These are phyloP conservation scores for Acer negundo DNA, from an alignment of 345 rosid genomes.

Conservation along the genomic window DNA sequence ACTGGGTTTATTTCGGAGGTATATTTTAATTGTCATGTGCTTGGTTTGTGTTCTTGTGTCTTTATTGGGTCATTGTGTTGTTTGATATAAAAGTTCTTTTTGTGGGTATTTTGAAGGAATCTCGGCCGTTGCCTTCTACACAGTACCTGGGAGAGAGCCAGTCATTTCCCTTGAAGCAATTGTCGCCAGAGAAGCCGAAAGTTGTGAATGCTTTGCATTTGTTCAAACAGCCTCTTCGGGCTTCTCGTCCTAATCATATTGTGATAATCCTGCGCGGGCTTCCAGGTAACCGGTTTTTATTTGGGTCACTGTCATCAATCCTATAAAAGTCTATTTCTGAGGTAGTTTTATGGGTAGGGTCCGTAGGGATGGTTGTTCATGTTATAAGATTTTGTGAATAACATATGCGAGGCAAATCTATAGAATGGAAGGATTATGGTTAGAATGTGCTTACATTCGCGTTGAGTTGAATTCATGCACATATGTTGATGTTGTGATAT, in stretches of 20 bases:
- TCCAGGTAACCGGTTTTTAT: slow-evolving; percentile 53
- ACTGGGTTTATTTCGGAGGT: slow-evolving; percentile 37
- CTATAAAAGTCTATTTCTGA: no score
- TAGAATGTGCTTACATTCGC: neutral
- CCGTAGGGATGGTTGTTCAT: neutral
- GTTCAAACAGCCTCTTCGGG: slow-evolving; percentile 69
- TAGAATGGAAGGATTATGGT: no score
- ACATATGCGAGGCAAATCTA: no score
- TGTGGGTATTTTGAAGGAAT: slow-evolving; percentile 31
- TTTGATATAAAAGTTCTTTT: neutral
- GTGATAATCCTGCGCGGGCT: slow-evolving; percentile 90
- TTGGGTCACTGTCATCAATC: slow-evolving; percentile 1
- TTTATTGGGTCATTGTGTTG: neutral
- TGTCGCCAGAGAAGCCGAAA: slow-evolving; percentile 52
- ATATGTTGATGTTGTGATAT: neutral
- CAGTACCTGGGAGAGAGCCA: slow-evolving; percentile 33
- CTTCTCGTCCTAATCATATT: slow-evolving; percentile 79
- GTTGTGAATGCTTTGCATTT: slow-evolving; percentile 66
- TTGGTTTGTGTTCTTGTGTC: slow-evolving; percentile 8
- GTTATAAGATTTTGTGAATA: no score
- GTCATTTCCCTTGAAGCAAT: slow-evolving; percentile 34
- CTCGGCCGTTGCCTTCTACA: slow-evolving; percentile 33
- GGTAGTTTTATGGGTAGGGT: neutral
- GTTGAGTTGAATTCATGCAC: neutral
- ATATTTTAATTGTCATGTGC: slow-evolving; percentile 5